A percentile compares a stretch with the other conserved stretches of the same genome.
Conservation (phyloP, 331 rosid genomes). For the Arachis monticola region DNA sequence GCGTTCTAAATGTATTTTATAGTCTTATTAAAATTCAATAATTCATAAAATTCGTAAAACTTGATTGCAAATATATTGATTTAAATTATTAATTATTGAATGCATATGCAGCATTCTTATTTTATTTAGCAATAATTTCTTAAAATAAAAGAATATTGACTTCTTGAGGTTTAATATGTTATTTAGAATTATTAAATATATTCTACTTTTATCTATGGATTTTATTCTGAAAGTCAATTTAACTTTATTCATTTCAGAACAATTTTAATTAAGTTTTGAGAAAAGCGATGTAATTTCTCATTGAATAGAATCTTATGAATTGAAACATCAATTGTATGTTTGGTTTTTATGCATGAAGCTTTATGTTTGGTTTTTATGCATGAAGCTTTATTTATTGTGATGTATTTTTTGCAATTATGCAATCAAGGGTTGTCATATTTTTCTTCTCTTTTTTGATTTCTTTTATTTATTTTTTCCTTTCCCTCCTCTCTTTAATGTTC, state of each 20-base stretch:
- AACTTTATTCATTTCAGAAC: background rate
- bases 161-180: background rate
- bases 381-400: background rate
- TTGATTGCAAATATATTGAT: background rate
- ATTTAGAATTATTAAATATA: background rate
- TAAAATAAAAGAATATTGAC: background rate
- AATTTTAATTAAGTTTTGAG: background rate
- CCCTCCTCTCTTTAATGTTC: background rate
- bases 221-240: background rate
- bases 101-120: background rate
- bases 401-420: slow-evolving; percentile 19
- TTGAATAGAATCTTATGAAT: background rate
- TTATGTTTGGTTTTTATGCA: background rate
- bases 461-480: background rate
- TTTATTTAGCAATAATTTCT: background rate
- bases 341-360: background rate
- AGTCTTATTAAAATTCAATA: background rate
- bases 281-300: background rate
- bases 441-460: background rate
- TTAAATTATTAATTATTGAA: background rate
- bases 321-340: background rate
- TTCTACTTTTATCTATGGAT: background rate
- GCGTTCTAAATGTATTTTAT: background rate
- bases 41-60: background rate
- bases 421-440: background rate